A percentile compares a stretch with the other conserved stretches of the same genome.
Evolutionary conservation across 192 early-diverging fungal species (phyloP).

Genomic region (Jimgerdemannia lactiflua): DNA sequence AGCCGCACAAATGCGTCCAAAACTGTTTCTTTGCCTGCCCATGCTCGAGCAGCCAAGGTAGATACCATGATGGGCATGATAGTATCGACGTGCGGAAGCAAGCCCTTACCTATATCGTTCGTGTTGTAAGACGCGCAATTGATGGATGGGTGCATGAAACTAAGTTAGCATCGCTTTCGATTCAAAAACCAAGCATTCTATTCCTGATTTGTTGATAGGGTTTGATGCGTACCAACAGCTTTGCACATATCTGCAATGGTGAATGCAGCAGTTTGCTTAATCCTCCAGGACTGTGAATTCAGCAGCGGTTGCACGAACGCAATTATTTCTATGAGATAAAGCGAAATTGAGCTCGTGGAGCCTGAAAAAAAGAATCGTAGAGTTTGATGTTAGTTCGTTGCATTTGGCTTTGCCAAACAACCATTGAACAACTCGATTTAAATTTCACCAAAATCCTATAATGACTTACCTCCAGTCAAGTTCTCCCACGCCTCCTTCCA

Average conservation of each 20-base stretch:
- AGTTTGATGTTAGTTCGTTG: too few species aligned
- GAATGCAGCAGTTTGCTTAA: slow-evolving; percentile 71
- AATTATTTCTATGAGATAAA: slow-evolving; percentile 67
- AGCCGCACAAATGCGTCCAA: slow-evolving; percentile 59
- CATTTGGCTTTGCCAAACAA: not conserved
- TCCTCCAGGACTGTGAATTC: slow-evolving; percentile 66
- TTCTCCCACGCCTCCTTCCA: slow-evolving; percentile 83
- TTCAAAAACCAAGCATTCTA: not conserved
- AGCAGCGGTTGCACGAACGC: slow-evolving; percentile 48
- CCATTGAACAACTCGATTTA: not conserved
- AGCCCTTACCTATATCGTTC: slow-evolving; percentile 12
- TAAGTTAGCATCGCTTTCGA: not conserved
- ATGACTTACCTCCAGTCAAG: slow-evolving; percentile 52
- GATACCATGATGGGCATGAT: slow-evolving; percentile 62
- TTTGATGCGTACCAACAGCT: slow-evolving; percentile 29
- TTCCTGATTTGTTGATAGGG: slow-evolving; percentile 17
- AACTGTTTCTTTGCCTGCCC: slow-evolving; percentile 81
- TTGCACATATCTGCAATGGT: slow-evolving; percentile 62
- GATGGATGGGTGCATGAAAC: not conserved
- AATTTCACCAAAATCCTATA: too few species aligned
- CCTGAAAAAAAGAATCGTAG: slow-evolving; percentile 12
- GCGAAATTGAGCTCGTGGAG: slow-evolving; percentile 51
- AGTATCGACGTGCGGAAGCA: slow-evolving; percentile 40
- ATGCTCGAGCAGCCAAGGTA: slow-evolving; percentile 65
- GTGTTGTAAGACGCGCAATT: not conserved